Evolutionary conservation across 2,329 filamentous ascomycete genomes (phyloP).

Genomic region (Onygenales sp.): DNA sequence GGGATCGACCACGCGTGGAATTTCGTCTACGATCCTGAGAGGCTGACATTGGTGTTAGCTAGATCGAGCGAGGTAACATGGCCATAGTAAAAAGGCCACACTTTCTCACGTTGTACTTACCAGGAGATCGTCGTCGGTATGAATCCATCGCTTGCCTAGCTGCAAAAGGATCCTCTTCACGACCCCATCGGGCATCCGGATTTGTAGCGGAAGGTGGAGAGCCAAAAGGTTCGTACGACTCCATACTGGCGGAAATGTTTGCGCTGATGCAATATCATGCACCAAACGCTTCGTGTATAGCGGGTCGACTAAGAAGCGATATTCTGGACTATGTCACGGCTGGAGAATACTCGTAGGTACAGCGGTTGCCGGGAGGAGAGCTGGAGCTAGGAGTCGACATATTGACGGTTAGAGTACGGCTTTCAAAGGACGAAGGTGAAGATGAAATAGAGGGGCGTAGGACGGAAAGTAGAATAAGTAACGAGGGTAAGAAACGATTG

Average conservation of each 20-base stretch:
- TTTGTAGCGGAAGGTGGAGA: constrained; percentile 26
- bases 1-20: constrained; percentile 43
- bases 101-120: constrained; percentile 21
- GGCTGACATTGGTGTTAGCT: constrained; percentile 7
- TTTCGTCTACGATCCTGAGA: constrained; percentile 36
- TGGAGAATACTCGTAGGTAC: constrained; percentile 3
- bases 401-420: constrained; percentile 27
- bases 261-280: neutral
- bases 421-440: constrained; percentile 14
- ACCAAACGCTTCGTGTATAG: neutral
- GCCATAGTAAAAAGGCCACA: neutral
- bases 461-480: constrained; percentile 11
- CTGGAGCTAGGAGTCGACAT: constrained; percentile 28
- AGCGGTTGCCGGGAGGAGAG: constrained; percentile 2
- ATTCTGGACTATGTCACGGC: constrained; percentile 7
- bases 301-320: neutral
- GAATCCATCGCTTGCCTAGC: constrained; percentile 26
- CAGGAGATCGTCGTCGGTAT: constrained; percentile 38
- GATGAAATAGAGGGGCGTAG: constrained; percentile 14
- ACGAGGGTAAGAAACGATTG: neutral
- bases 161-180: constrained; percentile 31
- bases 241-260: constrained; percentile 24
- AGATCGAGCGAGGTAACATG: neutral
- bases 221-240: constrained; percentile 37
- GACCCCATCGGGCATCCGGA: constrained; percentile 25